phyloP scores from a whole-genome alignment of 2,329 filamentous ascomycete species.

The Cladosporium sp. region DNA sequence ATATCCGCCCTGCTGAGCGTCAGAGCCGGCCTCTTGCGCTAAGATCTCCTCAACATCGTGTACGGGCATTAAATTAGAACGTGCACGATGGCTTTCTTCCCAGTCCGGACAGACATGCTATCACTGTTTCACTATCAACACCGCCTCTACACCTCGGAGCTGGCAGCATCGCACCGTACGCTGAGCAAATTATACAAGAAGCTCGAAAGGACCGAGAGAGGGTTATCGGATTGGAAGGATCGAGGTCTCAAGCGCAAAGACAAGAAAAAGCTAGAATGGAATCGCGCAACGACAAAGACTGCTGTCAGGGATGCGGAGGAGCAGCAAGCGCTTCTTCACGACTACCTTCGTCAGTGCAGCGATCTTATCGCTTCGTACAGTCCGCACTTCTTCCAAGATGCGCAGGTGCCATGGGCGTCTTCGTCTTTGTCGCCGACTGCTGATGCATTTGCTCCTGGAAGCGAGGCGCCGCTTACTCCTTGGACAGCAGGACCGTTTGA shows the following conservation, averaged over 20 bases:
- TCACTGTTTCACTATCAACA: constrained; percentile 31
- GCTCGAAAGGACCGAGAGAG: constrained; percentile 28
- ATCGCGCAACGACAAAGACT: constrained; percentile 26
- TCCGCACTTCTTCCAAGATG: constrained; percentile 17
- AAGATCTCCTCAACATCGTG: constrained; percentile 18
- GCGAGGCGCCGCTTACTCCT: constrained; percentile 1
- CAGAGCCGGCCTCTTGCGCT: constrained; percentile 30
- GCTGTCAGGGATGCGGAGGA: constrained; percentile 27
- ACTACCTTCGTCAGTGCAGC: constrained; percentile 30
- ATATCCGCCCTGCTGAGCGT: background rate
- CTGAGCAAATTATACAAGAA: constrained; percentile 34
- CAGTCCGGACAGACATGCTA: constrained; percentile 25
- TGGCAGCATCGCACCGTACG: constrained; percentile 30
- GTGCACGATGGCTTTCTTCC: constrained; percentile 3
- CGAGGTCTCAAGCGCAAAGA: constrained; percentile 27
- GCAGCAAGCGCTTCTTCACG: constrained; percentile 29
- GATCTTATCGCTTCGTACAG: constrained; percentile 30
- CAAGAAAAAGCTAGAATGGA: constrained; percentile 34
- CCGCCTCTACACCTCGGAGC: constrained; percentile 29
- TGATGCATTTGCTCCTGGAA: constrained; percentile 25
- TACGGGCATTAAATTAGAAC: background rate
- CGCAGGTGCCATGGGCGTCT: background rate
- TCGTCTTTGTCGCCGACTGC: constrained; percentile 26
- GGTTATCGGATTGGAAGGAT: constrained; percentile 3
- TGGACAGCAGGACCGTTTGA: constrained; percentile 16